Evolutionary conservation across 1,139 yeast species (phyloP).

Genomic region (Pichia sp.): DNA sequence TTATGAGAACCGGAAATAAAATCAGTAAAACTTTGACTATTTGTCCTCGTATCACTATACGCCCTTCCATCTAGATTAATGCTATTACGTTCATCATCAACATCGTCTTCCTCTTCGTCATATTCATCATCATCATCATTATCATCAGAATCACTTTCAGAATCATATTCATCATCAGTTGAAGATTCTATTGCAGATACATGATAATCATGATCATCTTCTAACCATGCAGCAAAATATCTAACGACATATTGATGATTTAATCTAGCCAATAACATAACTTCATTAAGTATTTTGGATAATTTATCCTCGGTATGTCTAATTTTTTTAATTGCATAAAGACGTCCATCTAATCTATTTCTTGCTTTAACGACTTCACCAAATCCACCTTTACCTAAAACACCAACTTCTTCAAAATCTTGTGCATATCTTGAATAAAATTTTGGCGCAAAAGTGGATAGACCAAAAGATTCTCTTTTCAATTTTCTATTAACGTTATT

Average conservation of each 20-base stretch:
- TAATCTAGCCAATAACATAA: constrained; percentile 80
- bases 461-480: constrained; percentile 27
- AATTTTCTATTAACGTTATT: constrained; percentile 3
- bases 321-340: constrained; percentile 89
- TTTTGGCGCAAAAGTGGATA: constrained; percentile 19
- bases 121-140: constrained; percentile 29
- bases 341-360: constrained; percentile 86
- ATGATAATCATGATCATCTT: constrained; percentile 44
- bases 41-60: constrained; percentile 25
- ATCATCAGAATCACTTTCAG: constrained; percentile 22
- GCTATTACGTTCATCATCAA: constrained; percentile 8
- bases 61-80: constrained; percentile 12
- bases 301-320: constrained; percentile 75
- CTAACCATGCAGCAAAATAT: constrained; percentile 97
- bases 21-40: constrained; percentile 39
- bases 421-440: constrained; percentile 55
- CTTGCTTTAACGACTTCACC: constrained; percentile 97
- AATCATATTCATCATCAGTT: constrained; percentile 28
- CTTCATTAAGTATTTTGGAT: constrained; percentile 81
- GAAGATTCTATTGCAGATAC: constrained; percentile 25
- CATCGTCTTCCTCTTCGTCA: constrained; percentile 19
- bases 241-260: constrained; percentile 95
- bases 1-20: constrained; percentile 62
- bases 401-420: constrained; percentile 91
- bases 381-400: constrained; percentile 92